These are phyloP conservation scores for Fusarium pseudoanthophilum DNA, from an alignment of 2,329 filamentous ascomycete genomes.

Conservation along the genomic window DNA sequence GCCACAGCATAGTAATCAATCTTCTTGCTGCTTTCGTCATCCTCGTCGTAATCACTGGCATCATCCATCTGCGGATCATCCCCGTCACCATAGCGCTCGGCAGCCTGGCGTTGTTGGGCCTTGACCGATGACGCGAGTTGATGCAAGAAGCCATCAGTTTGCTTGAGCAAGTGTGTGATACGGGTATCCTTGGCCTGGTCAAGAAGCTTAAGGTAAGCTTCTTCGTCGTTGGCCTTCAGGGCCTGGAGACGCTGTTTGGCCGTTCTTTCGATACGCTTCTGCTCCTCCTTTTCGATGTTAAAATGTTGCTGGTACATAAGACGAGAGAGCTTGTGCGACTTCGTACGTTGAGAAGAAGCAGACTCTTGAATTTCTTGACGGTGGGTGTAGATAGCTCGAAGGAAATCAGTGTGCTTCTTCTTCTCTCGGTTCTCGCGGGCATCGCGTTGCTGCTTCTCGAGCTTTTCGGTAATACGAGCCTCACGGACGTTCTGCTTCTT, in stretches of 20 bases:
- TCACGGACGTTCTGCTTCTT: conserved; percentile 98
- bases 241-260: conserved; percentile 99
- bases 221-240: conserved; percentile 98
- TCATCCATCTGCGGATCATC: conserved; percentile 64
- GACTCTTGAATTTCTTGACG: conserved; percentile 79
- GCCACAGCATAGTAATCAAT: conserved; percentile 99
- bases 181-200: conserved; percentile 99
- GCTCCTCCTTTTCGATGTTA: conserved; percentile 98
- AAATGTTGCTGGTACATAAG: conserved; percentile 91
- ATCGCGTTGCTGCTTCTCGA: conserved; percentile 98
- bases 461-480: conserved; percentile 96
- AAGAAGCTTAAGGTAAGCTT: conserved; percentile 96
- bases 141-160: conserved; percentile 97
- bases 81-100: conserved; percentile 80
- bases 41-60: conserved; percentile 73
- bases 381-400: conserved; percentile 87
- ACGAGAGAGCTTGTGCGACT: conserved; percentile 86
- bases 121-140: conserved; percentile 96
- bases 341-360: conserved; percentile 74
- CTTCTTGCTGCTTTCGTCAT: conserved; percentile 78
- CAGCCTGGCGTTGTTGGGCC: conserved; percentile 86
- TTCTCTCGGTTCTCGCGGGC: conserved; percentile 96
- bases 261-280: conserved; percentile 96
- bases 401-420: conserved; percentile 94
- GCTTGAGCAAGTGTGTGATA: conserved; percentile 95